These are phyloP conservation scores for Inga leiocalycina DNA, from an alignment of 306 rosid species.

Conservation along the genomic window DNA sequence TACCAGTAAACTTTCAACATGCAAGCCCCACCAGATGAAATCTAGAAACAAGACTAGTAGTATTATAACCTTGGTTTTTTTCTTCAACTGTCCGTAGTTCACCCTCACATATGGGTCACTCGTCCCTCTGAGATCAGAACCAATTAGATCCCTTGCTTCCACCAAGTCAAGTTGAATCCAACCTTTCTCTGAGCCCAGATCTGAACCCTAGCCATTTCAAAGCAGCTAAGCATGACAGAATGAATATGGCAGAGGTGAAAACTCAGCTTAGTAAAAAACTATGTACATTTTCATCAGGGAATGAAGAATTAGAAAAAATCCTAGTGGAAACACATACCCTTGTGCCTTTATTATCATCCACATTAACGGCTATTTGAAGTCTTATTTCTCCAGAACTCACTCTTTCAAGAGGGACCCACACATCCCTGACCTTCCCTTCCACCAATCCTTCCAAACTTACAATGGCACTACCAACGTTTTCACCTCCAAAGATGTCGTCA, in stretches of 20 bases:
- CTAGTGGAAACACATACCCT: constrained; percentile 46
- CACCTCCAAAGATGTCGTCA: constrained; percentile 64
- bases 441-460: constrained; percentile 78
- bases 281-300: neutral
- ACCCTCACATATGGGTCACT: constrained; percentile 82
- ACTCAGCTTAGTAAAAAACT: neutral
- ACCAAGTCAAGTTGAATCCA: constrained; percentile 74
- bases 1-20: neutral
- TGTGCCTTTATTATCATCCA: constrained; percentile 57
- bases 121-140: constrained; percentile 78
- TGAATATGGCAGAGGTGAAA: constrained; percentile 1
- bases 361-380: constrained; percentile 57
- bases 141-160: constrained; percentile 72
- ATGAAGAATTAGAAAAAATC: neutral
- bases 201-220: constrained; percentile 50
- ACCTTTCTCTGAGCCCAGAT: constrained; percentile 43
- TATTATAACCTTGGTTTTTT: constrained; percentile 61
- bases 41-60: neutral
- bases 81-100: constrained; percentile 69
- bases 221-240: neutral
- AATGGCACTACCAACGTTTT: constrained; percentile 63
- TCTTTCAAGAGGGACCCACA: constrained; percentile 79
- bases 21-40: neutral
- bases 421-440: constrained; percentile 57
- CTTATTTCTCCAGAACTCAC: constrained; percentile 73